phyloP scores from a whole-genome alignment of 352 stramenopile genomes.

The Phytophthora constricta region DNA sequence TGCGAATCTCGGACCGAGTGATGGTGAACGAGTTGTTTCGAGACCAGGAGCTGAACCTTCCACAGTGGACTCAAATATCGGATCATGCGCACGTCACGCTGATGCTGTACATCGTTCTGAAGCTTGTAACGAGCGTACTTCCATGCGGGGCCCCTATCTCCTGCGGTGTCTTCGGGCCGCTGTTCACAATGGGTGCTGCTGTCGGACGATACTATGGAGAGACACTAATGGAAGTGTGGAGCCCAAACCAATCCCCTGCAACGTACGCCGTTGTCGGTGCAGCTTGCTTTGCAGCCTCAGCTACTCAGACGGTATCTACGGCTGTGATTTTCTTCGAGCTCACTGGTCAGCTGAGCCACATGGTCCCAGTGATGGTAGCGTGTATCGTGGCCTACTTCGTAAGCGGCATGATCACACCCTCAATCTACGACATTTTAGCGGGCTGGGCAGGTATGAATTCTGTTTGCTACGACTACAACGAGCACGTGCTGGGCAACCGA shows the following conservation, averaged over 20 bases:
- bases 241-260: constrained; percentile 71
- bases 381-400: constrained; percentile 87
- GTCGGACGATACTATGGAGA: constrained; percentile 80
- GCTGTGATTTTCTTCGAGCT: constrained; percentile 90
- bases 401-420: constrained; percentile 70
- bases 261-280: constrained; percentile 93
- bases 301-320: constrained; percentile 90
- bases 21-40: constrained; percentile 85
- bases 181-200: constrained; percentile 85
- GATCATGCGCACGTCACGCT: constrained; percentile 64
- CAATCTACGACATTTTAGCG: constrained; percentile 87
- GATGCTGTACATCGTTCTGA: constrained; percentile 75
- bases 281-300: constrained; percentile 90
- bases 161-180: constrained; percentile 80
- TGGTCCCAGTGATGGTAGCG: constrained; percentile 84
- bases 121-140: constrained; percentile 73
- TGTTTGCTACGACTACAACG: constrained; percentile 85
- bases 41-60: constrained; percentile 61
- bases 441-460: constrained; percentile 81
- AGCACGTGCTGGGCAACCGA: constrained; percentile 76
- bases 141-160: constrained; percentile 77
- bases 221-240: constrained; percentile 80
- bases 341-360: constrained; percentile 81
- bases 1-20: constrained; percentile 68
- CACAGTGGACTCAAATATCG: constrained; percentile 69